A percentile compares a stretch with the other conserved stretches of the same genome.
These are phyloP conservation scores for Tylopilus cervinicoccineus DNA, from an alignment of 768 basidiomycete species.

Conservation along the genomic window DNA sequence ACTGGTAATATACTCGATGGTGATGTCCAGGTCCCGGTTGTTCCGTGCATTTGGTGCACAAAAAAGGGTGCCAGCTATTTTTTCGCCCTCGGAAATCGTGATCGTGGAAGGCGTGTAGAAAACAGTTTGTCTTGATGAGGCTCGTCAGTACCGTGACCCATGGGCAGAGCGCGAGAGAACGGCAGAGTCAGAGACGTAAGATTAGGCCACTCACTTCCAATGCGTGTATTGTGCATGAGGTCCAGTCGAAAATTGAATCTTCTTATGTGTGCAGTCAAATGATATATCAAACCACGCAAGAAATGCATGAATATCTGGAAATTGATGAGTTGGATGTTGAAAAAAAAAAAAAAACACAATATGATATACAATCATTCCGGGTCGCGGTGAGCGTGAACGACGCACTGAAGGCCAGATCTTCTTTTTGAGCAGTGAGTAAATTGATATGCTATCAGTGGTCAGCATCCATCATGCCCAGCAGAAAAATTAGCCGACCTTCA, in stretches of 20 bases:
- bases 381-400: slow-evolving; percentile 79
- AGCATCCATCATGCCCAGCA: background rate
- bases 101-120: slow-evolving; percentile 90
- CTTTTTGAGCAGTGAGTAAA: slow-evolving; percentile 87
- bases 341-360: background rate
- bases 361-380: slow-evolving; percentile 83
- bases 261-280: slow-evolving; percentile 95
- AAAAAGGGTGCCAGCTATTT: slow-evolving; percentile 63
- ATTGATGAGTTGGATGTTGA: slow-evolving; percentile 2
- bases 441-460: slow-evolving; percentile 68
- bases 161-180: background rate
- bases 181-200: background rate
- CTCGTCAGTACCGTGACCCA: background rate
- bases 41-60: slow-evolving; percentile 92
- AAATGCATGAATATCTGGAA: slow-evolving; percentile 90
- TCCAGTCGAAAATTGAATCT: slow-evolving; percentile 93
- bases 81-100: slow-evolving; percentile 65
- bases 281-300: slow-evolving; percentile 98
- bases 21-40: slow-evolving; percentile 93
- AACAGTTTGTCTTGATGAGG: slow-evolving; percentile 75
- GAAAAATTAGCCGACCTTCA: slow-evolving; percentile 59
- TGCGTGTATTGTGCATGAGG: slow-evolving; percentile 96
- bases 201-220: slow-evolving; percentile 72
- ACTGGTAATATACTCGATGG: slow-evolving; percentile 60
- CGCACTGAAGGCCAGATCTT: slow-evolving; percentile 84